A percentile compares a stretch with the other conserved stretches of the same genome.
Conservation (phyloP, 2,329 filamentous ascomycete genomes). For the Beauveria rudraprayagi region DNA sequence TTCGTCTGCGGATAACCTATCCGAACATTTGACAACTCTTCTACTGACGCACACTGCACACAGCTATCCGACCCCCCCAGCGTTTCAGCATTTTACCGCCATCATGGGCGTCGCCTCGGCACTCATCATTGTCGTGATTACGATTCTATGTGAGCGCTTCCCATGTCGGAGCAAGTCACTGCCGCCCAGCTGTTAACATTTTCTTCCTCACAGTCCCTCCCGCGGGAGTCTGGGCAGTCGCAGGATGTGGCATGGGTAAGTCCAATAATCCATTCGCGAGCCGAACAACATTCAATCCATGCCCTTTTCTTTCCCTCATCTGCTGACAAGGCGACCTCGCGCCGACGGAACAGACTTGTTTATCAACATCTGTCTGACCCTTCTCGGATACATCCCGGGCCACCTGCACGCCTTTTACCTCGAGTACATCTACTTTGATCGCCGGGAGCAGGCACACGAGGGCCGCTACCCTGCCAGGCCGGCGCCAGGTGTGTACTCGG, state of each 20-base stretch:
- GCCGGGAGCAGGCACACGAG: slow-evolving; percentile 52
- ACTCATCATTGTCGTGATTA: slow-evolving; percentile 43
- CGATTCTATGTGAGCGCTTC: slow-evolving; percentile 39
- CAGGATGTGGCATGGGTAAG: slow-evolving; percentile 53
- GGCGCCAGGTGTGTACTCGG: slow-evolving; percentile 64
- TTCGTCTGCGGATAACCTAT: too few relatives aligned
- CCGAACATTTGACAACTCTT: too few relatives aligned
- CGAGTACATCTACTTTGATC: slow-evolving; percentile 76
- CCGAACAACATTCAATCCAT: neutral
- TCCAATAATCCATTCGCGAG: neutral
- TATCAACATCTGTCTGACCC: slow-evolving; percentile 59
- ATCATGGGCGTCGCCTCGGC: slow-evolving; percentile 43
- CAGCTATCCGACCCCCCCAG: neutral
- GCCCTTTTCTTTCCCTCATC: neutral
- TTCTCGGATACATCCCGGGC: slow-evolving; percentile 67
- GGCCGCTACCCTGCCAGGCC: slow-evolving; percentile 45
- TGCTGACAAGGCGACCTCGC: neutral
- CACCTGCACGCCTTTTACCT: slow-evolving; percentile 76
- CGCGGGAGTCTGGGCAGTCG: slow-evolving; percentile 53
- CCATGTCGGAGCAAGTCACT: neutral
- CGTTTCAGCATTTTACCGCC: slow-evolving; percentile 14
- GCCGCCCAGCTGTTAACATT: slow-evolving; percentile 15
- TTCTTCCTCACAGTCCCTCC: slow-evolving; percentile 50
- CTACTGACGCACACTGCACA: neutral
- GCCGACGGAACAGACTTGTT: slow-evolving; percentile 41